A percentile compares a stretch with the other conserved stretches of the same genome.
Conservation (phyloP, 768 basidiomycete species). For the Leccinum variicolor region DNA sequence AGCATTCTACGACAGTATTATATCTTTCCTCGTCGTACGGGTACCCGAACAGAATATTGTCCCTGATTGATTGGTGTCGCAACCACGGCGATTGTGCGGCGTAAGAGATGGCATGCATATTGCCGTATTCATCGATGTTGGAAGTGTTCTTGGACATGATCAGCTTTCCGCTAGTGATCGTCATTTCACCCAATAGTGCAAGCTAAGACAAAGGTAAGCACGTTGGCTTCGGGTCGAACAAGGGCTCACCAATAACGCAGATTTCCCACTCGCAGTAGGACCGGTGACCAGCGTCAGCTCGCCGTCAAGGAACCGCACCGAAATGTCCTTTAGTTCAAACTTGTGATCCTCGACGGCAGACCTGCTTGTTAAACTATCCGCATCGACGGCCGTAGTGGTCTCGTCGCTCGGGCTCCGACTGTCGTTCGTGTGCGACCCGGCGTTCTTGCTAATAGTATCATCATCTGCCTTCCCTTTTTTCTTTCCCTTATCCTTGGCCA, state of each 20-base stretch:
- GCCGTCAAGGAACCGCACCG: constrained; percentile 45
- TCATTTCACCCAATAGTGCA: constrained; percentile 40
- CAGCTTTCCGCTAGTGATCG: constrained; percentile 32
- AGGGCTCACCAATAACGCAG: constrained; percentile 39
- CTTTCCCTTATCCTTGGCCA: constrained; percentile 21
- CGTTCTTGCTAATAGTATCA: constrained; percentile 5
- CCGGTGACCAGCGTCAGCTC: constrained; percentile 45
- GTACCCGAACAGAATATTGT: constrained; percentile 79
- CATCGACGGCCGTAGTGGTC: constrained; percentile 11
- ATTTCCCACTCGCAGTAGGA: constrained; percentile 50
- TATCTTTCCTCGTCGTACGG: constrained; percentile 71
- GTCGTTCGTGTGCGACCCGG: background rate
- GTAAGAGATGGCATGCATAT: constrained; percentile 65
- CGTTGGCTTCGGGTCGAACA: background rate
- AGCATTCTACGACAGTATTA: constrained; percentile 73
- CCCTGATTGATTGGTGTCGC: constrained; percentile 68
- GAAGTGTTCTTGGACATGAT: constrained; percentile 47
- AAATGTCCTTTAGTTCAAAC: constrained; percentile 44
- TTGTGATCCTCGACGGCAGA: constrained; percentile 25
- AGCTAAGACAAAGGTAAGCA: constrained; percentile 17
- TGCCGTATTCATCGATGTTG: constrained; percentile 55
- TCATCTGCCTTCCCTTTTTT: constrained; percentile 6
- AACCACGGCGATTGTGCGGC: constrained; percentile 73
- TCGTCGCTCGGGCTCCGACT: constrained; percentile 8
- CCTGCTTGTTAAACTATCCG: constrained; percentile 10